phyloP scores from a whole-genome alignment of 768 basidiomycete species.

The Mycena polygramma region DNA sequence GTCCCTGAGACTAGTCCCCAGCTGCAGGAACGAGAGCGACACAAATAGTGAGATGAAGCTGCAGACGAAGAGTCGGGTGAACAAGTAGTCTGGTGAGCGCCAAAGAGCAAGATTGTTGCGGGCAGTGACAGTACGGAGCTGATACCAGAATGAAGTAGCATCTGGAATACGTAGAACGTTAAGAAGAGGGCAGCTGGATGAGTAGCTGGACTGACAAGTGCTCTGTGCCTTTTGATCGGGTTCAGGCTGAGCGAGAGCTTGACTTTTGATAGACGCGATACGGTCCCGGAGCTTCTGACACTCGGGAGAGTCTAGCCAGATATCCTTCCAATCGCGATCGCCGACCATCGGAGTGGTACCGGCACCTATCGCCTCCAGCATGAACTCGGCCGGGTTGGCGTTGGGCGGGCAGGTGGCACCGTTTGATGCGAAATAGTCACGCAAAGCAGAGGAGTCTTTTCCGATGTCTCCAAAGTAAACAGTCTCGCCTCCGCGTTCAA shows the following conservation, averaged over 20 bases:
- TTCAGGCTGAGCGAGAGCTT: slow-evolving; percentile 59
- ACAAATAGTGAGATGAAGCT: slow-evolving; percentile 78
- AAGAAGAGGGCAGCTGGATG: background rate
- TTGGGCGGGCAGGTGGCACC: slow-evolving; percentile 82
- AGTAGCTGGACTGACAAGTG: slow-evolving; percentile 56
- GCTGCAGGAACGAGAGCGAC: slow-evolving; percentile 83
- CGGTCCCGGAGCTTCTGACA: slow-evolving; percentile 54
- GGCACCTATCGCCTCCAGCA: slow-evolving; percentile 91
- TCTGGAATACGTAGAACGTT: slow-evolving; percentile 52
- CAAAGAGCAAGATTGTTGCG: slow-evolving; percentile 82
- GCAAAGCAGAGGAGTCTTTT: slow-evolving; percentile 73
- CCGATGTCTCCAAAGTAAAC: slow-evolving; percentile 97
- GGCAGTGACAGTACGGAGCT: slow-evolving; percentile 74
- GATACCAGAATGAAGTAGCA: slow-evolving; percentile 82
- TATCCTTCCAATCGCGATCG: slow-evolving; percentile 86
- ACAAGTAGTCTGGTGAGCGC: slow-evolving; percentile 89
- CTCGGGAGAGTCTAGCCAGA: slow-evolving; percentile 86
- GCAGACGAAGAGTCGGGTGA: slow-evolving; percentile 84
- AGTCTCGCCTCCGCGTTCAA: slow-evolving; percentile 87
- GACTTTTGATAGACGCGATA: slow-evolving; percentile 61
- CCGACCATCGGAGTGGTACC: slow-evolving; percentile 80
- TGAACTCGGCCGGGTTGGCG: slow-evolving; percentile 85
- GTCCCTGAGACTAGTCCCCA: slow-evolving; percentile 73
- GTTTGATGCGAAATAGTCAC: slow-evolving; percentile 80
- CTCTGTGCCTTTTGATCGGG: slow-evolving; percentile 55